A percentile compares a stretch with the other conserved stretches of the same genome.
These are phyloP conservation scores for Globisporangium rhizosaccharum DNA, from an alignment of 352 stramenopile species.

Conservation along the genomic window DNA sequence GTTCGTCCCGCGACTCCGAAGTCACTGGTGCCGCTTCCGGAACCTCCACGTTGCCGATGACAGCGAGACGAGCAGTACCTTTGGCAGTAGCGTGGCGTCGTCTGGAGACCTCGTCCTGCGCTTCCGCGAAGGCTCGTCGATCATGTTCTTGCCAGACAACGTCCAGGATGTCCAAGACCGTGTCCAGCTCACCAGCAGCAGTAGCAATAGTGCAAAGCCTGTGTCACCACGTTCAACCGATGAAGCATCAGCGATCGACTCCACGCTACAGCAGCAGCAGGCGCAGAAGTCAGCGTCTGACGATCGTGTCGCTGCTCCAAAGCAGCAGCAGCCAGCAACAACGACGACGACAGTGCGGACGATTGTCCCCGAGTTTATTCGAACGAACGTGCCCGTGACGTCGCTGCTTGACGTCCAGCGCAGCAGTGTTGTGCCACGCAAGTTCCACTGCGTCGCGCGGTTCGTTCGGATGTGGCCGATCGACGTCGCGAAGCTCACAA, in stretches of 20 bases:
- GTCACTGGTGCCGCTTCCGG: slow-evolving; percentile 66
- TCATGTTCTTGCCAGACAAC: slow-evolving; percentile 52
- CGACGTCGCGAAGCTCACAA: slow-evolving; percentile 44
- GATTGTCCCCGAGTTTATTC: slow-evolving; percentile 41
- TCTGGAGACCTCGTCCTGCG: slow-evolving; percentile 25
- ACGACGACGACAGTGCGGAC: slow-evolving; percentile 18
- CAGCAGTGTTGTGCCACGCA: slow-evolving; percentile 35
- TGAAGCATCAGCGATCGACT: background rate
- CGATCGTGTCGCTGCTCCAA: too few species aligned
- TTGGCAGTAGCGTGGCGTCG: background rate
- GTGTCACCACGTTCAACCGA: background rate
- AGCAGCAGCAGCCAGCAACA: background rate
- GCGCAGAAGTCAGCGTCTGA: background rate
- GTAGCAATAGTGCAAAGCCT: background rate
- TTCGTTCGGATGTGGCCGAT: slow-evolving; percentile 42
- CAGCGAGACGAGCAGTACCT: slow-evolving; percentile 12
- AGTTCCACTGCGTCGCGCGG: slow-evolving; percentile 58
- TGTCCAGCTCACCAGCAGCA: slow-evolving; percentile 1
- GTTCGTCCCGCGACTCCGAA: slow-evolving; percentile 30
- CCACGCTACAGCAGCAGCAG: background rate
- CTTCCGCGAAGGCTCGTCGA: slow-evolving; percentile 65
- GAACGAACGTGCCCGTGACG: slow-evolving; percentile 39
- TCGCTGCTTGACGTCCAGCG: slow-evolving; percentile 27
- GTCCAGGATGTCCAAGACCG: slow-evolving; percentile 42
- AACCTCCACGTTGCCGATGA: slow-evolving; percentile 52